phyloP scores from a whole-genome alignment of 352 stramenopile species.

The Halophytophthora polymorphica region DNA sequence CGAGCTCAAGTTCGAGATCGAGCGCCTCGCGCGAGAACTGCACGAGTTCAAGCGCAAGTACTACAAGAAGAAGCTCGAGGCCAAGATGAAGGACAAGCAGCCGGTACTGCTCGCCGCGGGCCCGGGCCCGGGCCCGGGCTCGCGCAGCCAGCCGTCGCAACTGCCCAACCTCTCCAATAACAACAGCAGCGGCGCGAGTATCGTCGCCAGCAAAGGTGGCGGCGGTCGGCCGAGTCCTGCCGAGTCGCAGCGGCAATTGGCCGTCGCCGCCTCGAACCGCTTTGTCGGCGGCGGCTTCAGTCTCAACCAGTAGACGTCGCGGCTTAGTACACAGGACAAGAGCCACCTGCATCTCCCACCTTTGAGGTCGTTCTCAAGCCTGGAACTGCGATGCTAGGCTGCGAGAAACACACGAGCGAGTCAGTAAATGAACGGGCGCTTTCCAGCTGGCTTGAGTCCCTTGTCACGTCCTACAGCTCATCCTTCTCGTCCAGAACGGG shows the following conservation, averaged over 20 bases:
- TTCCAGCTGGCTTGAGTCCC: slow-evolving; percentile 3
- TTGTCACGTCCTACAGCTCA: slow-evolving; percentile 46
- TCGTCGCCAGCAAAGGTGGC: slow-evolving; percentile 23
- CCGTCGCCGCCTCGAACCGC: slow-evolving; percentile 80
- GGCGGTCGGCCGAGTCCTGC: slow-evolving; percentile 42
- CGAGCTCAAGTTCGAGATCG: slow-evolving; percentile 95
- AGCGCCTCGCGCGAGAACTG: slow-evolving; percentile 88
- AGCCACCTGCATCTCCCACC: too few species aligned
- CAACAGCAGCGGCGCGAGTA: slow-evolving; percentile 8
- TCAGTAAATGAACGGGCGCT: slow-evolving; percentile 19
- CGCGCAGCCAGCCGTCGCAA: slow-evolving; percentile 28
- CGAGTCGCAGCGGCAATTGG: slow-evolving; percentile 82
- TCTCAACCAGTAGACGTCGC: slow-evolving; percentile 76
- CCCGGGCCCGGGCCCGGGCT: neutral
- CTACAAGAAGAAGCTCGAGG: slow-evolving; percentile 92
- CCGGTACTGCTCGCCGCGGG: slow-evolving; percentile 18
- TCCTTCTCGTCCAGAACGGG: slow-evolving; percentile 53
- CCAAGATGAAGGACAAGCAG: slow-evolving; percentile 76
- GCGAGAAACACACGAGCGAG: neutral
- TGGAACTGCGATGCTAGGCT: too few species aligned
- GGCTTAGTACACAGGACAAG: too few species aligned
- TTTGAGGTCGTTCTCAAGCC: too few species aligned
- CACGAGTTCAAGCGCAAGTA: slow-evolving; percentile 96
- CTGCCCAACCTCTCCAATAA: slow-evolving; percentile 33
- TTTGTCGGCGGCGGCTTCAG: slow-evolving; percentile 93